Base-by-base conservation (phyloP, 345 rosid species). In the Acer yangbiense region DNA sequence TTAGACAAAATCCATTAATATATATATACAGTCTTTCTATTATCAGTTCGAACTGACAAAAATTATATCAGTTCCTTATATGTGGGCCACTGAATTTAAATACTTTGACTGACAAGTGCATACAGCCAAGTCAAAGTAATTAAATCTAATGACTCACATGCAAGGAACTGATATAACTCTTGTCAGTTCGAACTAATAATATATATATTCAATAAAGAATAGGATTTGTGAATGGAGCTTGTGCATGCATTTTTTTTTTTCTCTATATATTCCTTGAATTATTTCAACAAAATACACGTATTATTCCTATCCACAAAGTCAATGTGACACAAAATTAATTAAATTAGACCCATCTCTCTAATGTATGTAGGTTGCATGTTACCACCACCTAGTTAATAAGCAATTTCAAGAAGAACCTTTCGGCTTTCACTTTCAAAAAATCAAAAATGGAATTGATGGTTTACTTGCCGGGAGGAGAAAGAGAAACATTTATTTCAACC, bases 401-500 rank as follows among this genome's bases (percentile, higher is more conserved):
- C 39, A 35, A 35, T 35, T 46, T 46, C 13, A 35, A 69, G 32
- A 46, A 65, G 11, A 7, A 10, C 50, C 13, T 46, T 46, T 43
- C 63, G 21, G 27, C 81, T 81, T 81, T 62, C 85, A 54, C 41
- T 60, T 70, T 77, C 79, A 74, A 60, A 41, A 65, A 43, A 65
- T 82, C 46, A 55, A 16, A 29, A 43, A 77, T 18, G 18, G 60
- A 69, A 71, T 9, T 65, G 68, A 52, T 58, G 76, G 82, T 35
- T 84, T 78, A 68, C 87, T 84, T 78, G 80, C 63, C 76, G 82
- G 80, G 58, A 13, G 75, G 80, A 78, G 35, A 76, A 76, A 78
- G 80, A 2, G 7, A 72, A 21, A 46, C 1, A 0, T 1, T 17
- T 35, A 35, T 35, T 35, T 35, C 39, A 35, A 35, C 39, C 39